Conservation (phyloP, 2,329 filamentous ascomycete genomes). For the Epicoccum sorghinum region DNA sequence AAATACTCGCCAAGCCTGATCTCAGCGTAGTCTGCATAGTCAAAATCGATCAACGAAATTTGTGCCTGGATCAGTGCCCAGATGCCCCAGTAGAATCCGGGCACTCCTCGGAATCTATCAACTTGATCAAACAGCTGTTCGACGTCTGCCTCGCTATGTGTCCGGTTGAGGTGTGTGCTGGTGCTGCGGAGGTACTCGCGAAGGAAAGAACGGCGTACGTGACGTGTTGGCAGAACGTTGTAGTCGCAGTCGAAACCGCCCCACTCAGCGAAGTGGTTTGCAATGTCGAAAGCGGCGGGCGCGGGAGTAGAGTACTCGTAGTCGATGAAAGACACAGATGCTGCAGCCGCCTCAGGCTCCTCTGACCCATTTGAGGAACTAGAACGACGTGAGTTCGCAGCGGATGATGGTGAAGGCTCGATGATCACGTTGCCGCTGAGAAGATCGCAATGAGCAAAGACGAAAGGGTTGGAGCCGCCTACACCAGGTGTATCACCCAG, state of each 20-base stretch:
- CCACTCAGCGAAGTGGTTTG: slow-evolving; percentile 99
- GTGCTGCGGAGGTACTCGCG: slow-evolving; percentile 82
- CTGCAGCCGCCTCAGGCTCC: slow-evolving; percentile 36
- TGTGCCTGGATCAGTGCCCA: slow-evolving; percentile 95
- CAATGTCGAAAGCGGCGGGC: slow-evolving; percentile 92
- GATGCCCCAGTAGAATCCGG: slow-evolving; percentile 89
- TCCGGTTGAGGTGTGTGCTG: slow-evolving; percentile 48
- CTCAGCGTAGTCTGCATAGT: slow-evolving; percentile 92
- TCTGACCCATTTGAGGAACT: slow-evolving; percentile 41
- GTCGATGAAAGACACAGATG: slow-evolving; percentile 76
- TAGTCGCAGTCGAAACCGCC: slow-evolving; percentile 96
- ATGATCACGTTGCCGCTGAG: slow-evolving; percentile 97
- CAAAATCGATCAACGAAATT: slow-evolving; percentile 95
- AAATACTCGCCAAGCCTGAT: slow-evolving; percentile 87
- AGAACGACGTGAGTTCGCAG: slow-evolving; percentile 41
- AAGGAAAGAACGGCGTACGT: slow-evolving; percentile 80
- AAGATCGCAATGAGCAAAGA: slow-evolving; percentile 95
- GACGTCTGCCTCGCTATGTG: slow-evolving; percentile 63
- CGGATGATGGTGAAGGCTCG: slow-evolving; percentile 57
- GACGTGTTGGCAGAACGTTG: slow-evolving; percentile 76
- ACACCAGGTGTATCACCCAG: slow-evolving; percentile 79
- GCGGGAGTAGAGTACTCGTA: slow-evolving; percentile 97
- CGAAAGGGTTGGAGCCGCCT: slow-evolving; percentile 71
- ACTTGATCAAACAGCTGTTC: slow-evolving; percentile 78
- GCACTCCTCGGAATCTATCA: slow-evolving; percentile 84